These are phyloP conservation scores for Lactarius evosmus DNA, from an alignment of 768 basidiomycete genomes.

Conservation along the genomic window DNA sequence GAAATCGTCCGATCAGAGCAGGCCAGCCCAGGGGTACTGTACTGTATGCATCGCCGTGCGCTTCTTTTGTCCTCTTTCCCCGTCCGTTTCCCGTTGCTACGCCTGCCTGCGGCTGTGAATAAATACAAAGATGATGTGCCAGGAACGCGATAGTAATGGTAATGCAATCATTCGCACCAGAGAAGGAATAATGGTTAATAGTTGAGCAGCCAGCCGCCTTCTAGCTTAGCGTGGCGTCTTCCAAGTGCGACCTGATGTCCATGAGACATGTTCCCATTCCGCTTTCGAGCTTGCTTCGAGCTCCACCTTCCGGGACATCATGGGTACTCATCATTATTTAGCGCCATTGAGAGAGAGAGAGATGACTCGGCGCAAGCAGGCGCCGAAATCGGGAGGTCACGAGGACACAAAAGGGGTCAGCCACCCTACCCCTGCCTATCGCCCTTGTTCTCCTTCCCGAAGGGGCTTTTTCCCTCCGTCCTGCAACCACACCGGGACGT, in stretches of 20 bases:
- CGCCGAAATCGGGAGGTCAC: conserved; percentile 14
- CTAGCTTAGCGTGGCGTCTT: conserved; percentile 4
- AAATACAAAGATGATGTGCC: conserved; percentile 3
- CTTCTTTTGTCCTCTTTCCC: conserved; percentile 8
- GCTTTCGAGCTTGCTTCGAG: not conserved
- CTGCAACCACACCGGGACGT: not conserved
- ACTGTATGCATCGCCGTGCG: not conserved
- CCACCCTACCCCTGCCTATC: conserved; percentile 5
- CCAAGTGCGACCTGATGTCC: conserved; percentile 3
- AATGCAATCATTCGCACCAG: not conserved
- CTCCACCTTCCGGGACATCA: not conserved
- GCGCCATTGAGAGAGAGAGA: conserved; percentile 8
- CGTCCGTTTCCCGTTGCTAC: conserved; percentile 13
- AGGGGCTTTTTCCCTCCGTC: conserved; percentile 1
- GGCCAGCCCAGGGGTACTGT: not conserved
- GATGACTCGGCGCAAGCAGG: not conserved
- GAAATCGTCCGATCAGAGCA: conserved; percentile 18
- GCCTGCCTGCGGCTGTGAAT: not conserved
- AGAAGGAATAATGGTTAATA: conserved; percentile 10
- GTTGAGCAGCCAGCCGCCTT: not conserved
- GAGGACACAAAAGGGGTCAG: conserved; percentile 1
- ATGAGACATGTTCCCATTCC: not conserved
- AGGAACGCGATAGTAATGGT: conserved; percentile 2
- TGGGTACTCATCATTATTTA: not conserved
- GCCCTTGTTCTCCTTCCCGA: conserved; percentile 4